Base-by-base conservation (phyloP, 2,329 filamentous ascomycete species). In the Coniochaeta ligniaria region DNA sequence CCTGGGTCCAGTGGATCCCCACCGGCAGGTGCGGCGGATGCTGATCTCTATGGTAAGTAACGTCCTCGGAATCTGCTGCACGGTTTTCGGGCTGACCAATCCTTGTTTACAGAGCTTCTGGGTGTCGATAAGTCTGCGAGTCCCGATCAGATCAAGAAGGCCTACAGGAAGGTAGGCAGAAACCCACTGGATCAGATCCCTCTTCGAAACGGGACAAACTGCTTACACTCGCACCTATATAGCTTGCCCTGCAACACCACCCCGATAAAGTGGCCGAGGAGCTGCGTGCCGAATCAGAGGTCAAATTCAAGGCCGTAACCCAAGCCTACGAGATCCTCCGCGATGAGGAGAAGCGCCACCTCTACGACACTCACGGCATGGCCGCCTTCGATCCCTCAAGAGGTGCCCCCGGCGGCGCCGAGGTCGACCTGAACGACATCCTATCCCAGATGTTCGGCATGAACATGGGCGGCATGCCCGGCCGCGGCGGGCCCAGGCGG, bases 281-380 rank as follows among this genome's bases (percentile, higher is more conserved):
- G 31, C 87, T 93, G 71, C 89, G 94, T 67, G 88, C 87, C 72
- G 90, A 89, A 66, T 92, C 95, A 63, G 95, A 98, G 74, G 82
- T 87, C 71, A 92, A 88, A 71, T 99, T 99, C 86, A 99, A 99
- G 78, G 80, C 87, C 60, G 88, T 96, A 61, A 93, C 90, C 62
- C 89, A 96, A 77, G 95, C 95, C 68, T 99, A 99, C 80, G 95
- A 99, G 73, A 98, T 99, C 72, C 91, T 99, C 60, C 89, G 86
- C 77, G 94, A 99, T 81, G 94, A 98, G 64, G 87, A 98, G 63
- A 97, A 96, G 75, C 89, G 95, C 70, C 83, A 90, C 60, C 77
- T 96, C 64, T 99, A 99, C 79, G 95, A 99, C 72, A 87, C 86
- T 64, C 91, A 96, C 72, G 95, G 95, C 77, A 97, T 98, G 93